These are phyloP conservation scores for Colletotrichum destructivum DNA, from an alignment of 2,329 filamentous ascomycete genomes.

Conservation along the genomic window DNA sequence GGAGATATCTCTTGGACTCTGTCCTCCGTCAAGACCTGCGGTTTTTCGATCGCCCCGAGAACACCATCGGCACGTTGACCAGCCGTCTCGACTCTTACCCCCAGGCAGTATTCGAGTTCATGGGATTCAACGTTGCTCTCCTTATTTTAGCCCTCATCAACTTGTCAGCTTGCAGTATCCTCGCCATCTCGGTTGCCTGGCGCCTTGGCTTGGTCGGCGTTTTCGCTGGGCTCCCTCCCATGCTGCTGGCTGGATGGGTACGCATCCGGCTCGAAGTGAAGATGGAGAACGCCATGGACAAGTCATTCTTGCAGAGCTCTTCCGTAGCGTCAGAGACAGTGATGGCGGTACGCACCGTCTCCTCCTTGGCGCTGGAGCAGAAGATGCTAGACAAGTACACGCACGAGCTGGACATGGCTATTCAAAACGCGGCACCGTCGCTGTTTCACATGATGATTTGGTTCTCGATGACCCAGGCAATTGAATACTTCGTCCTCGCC, in stretches of 20 bases:
- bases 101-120: slow-evolving; percentile 61
- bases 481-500: slow-evolving; percentile 52
- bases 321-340: slow-evolving; percentile 62
- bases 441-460: slow-evolving; percentile 45
- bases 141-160: slow-evolving; percentile 54
- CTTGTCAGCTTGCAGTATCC: slow-evolving; percentile 54
- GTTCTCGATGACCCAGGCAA: slow-evolving; percentile 48
- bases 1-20: slow-evolving; percentile 6
- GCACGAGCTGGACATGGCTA: slow-evolving; percentile 49
- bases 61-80: slow-evolving; percentile 53
- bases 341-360: slow-evolving; percentile 60
- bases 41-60: slow-evolving; percentile 53
- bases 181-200: slow-evolving; percentile 60
- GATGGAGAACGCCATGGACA: slow-evolving; percentile 49
- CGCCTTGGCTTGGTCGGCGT: slow-evolving; percentile 61
- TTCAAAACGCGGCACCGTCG: slow-evolving; percentile 31
- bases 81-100: slow-evolving; percentile 51
- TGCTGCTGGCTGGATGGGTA: slow-evolving; percentile 57
- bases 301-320: slow-evolving; percentile 56
- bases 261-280: slow-evolving; percentile 60
- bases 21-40: slow-evolving; percentile 59
- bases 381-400: slow-evolving; percentile 49
- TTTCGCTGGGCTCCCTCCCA: slow-evolving; percentile 58
- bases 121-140: slow-evolving; percentile 59
- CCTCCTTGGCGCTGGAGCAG: slow-evolving; percentile 56